phyloP scores from a whole-genome alignment of 2,329 filamentous ascomycete species.

The Hypoxylon sp. region DNA sequence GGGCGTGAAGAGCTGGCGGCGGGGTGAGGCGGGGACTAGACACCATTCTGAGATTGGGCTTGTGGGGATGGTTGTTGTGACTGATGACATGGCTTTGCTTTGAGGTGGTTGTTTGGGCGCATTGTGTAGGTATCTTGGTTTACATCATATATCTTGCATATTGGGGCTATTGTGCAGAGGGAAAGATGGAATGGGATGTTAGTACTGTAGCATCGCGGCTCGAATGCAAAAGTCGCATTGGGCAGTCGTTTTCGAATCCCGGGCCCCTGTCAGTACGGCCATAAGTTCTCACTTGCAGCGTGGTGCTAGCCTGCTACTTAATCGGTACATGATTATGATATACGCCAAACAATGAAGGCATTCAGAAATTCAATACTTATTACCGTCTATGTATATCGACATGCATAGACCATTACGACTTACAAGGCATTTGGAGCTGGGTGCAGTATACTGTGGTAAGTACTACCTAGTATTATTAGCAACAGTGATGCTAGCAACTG shows the following conservation, averaged over 20 bases:
- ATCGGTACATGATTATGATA: neutral
- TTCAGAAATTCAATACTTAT: neutral
- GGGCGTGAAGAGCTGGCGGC: slow-evolving; percentile 8
- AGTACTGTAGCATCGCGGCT: neutral
- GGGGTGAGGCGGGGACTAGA: neutral
- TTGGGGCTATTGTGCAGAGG: slow-evolving; percentile 5
- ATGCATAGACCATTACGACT: neutral
- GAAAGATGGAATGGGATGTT: neutral
- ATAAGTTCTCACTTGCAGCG: neutral
- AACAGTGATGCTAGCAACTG: too few relatives aligned
- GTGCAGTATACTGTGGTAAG: neutral
- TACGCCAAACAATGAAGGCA: neutral
- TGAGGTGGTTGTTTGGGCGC: neutral
- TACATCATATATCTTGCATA: neutral
- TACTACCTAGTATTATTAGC: too few relatives aligned
- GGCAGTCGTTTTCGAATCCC: slow-evolving; percentile 13
- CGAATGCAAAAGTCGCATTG: slow-evolving; percentile 20
- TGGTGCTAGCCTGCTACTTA: neutral
- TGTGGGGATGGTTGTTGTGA: slow-evolving; percentile 32
- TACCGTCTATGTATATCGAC: neutral
- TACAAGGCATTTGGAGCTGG: neutral
- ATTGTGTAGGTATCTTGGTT: neutral
- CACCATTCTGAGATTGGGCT: slow-evolving; percentile 31
- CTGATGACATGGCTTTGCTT: slow-evolving; percentile 12
- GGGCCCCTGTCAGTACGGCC: neutral